Conservation (phyloP, 257 asterid genomes). For the Nicotiana undulata region DNA sequence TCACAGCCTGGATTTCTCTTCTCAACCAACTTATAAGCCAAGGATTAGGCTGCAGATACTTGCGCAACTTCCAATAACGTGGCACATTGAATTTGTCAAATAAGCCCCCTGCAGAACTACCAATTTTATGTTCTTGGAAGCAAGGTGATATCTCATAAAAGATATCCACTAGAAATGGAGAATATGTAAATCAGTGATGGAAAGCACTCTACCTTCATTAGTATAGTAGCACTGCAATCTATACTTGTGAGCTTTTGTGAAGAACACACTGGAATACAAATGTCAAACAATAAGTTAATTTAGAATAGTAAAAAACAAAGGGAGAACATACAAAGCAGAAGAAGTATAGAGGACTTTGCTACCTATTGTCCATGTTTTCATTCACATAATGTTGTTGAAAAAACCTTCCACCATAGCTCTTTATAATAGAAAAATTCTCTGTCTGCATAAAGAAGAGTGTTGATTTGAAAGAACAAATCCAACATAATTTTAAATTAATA, state of each 20-base stretch:
- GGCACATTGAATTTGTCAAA: slow-evolving; percentile 33
- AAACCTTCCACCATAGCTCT: slow-evolving; percentile 51
- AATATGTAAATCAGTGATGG: background rate
- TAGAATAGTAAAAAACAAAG: background rate
- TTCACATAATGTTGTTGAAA: slow-evolving; percentile 52
- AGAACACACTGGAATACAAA: slow-evolving; percentile 44
- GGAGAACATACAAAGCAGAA: background rate
- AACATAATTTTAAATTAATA: background rate
- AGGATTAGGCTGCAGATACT: slow-evolving; percentile 44
- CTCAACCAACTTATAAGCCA: slow-evolving; percentile 60
- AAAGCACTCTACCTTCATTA: slow-evolving; percentile 41
- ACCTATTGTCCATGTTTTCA: slow-evolving; percentile 46
- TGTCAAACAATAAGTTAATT: background rate
- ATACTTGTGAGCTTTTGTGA: slow-evolving; percentile 63
- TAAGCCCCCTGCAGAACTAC: slow-evolving; percentile 32
- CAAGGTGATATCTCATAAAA: background rate
- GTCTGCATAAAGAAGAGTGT: slow-evolving; percentile 28
- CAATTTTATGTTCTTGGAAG: background rate
- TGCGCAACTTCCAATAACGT: slow-evolving; percentile 59
- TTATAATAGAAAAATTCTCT: slow-evolving; percentile 50
- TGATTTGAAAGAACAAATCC: background rate
- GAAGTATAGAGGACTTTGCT: slow-evolving; percentile 9
- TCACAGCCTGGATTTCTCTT: slow-evolving; percentile 71
- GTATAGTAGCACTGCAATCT: slow-evolving; percentile 68
- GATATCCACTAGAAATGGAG: slow-evolving; percentile 7